phyloP scores from a whole-genome alignment of 2,329 filamentous ascomycete genomes.

The Ophiostoma perfectum region DNA sequence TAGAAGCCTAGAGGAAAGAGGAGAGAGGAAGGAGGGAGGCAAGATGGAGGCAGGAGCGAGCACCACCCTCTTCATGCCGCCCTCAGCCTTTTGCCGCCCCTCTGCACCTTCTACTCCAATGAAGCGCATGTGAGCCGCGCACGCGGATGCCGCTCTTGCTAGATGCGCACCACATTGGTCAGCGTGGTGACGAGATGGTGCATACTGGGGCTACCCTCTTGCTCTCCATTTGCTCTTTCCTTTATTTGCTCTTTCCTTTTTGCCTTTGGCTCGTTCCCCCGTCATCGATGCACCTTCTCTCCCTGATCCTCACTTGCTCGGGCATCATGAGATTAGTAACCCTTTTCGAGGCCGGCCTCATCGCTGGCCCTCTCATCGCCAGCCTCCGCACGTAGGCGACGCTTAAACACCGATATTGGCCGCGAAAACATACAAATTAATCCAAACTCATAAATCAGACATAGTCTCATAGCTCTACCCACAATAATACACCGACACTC shows the following conservation, averaged over 20 bases:
- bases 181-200: not conserved
- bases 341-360: not conserved
- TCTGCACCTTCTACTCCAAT: not conserved
- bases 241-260: not conserved
- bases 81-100: not conserved
- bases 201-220: not conserved
- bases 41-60: too few species aligned
- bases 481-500: conserved; percentile 4
- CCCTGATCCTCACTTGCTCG: not conserved
- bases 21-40: not conserved
- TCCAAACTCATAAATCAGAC: too few species aligned
- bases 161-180: not conserved
- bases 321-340: not conserved
- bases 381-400: too few species aligned
- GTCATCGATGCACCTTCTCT: not conserved
- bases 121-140: not conserved
- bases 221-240: not conserved
- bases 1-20: not conserved
- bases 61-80: not conserved
- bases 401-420: too few species aligned
- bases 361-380: too few species aligned
- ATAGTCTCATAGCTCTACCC: too few species aligned
- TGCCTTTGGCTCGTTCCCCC: not conserved
- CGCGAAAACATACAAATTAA: too few species aligned
- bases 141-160: not conserved